Conservation (phyloP, 2,329 filamentous ascomycete genomes). For the Dothistroma septosporum region DNA sequence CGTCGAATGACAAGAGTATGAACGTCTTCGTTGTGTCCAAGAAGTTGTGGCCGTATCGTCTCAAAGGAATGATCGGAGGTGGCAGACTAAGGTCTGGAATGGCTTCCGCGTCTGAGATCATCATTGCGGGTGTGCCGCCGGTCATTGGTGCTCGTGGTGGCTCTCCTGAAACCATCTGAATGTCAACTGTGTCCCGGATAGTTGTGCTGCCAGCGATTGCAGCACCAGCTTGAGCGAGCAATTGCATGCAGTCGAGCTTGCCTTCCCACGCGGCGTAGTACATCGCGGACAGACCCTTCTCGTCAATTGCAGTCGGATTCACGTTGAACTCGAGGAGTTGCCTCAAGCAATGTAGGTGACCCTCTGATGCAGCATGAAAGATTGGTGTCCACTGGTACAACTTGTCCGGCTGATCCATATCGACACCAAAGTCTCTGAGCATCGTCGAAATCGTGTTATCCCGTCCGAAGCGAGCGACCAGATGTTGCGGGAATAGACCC, state of each 20-base stretch:
- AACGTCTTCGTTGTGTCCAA: constrained; percentile 89
- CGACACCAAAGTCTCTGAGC: constrained; percentile 78
- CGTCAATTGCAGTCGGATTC: constrained; percentile 75
- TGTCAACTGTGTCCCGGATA: constrained; percentile 17
- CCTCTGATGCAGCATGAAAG: constrained; percentile 94
- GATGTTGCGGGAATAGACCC: constrained; percentile 92
- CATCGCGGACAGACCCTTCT: constrained; percentile 90
- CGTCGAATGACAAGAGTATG: constrained; percentile 85
- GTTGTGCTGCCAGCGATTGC: constrained; percentile 3
- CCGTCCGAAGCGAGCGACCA: constrained; percentile 85
- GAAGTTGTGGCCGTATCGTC: constrained; percentile 97
- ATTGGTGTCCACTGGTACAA: constrained; percentile 96
- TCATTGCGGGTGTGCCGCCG: constrained; percentile 21
- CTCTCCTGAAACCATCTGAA: constrained; percentile 35
- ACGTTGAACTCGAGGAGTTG: constrained; percentile 75
- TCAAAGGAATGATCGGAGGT: constrained; percentile 89
- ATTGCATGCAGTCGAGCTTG: constrained; percentile 86
- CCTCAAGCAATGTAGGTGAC: constrained; percentile 82
- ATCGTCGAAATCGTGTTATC: constrained; percentile 74
- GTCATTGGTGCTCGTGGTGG: constrained; percentile 55
- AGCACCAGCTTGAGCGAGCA: constrained; percentile 59
- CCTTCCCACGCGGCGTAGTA: constrained; percentile 99
- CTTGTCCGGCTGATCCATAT: constrained; percentile 90
- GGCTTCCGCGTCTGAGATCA: constrained; percentile 65
- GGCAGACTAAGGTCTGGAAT: constrained; percentile 90